Percentiles rank a stretch among this genome's conserved stretches.
These are phyloP conservation scores for Metarhizium rileyi DNA, from an alignment of 2,329 filamentous ascomycete species.

Conservation along the genomic window DNA sequence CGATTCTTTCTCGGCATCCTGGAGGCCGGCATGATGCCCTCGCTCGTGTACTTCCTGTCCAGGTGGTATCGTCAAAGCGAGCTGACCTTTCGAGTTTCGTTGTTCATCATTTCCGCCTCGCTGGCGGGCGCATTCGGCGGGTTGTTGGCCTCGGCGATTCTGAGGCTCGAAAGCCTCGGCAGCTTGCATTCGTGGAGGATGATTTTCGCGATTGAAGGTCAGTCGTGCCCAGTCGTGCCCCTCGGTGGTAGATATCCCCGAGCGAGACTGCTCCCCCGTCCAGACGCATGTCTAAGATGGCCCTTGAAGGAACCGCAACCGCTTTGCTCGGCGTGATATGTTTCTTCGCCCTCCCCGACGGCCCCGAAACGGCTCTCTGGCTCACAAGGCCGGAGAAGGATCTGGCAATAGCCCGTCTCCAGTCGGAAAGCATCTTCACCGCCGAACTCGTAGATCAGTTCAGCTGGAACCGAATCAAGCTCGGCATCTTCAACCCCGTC, in stretches of 20 bases:
- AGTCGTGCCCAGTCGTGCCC: neutral
- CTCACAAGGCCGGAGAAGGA: slow-evolving; percentile 52
- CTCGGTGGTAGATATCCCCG: too few relatives aligned
- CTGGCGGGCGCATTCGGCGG: slow-evolving; percentile 60
- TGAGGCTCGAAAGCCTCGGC: slow-evolving; percentile 48
- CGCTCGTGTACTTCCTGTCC: slow-evolving; percentile 56
- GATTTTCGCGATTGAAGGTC: slow-evolving; percentile 58
- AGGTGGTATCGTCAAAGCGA: slow-evolving; percentile 55
- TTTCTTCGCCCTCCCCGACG: slow-evolving; percentile 55
- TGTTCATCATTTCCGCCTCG: slow-evolving; percentile 58
- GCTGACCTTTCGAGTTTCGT: slow-evolving; percentile 50
- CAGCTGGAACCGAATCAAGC: slow-evolving; percentile 47
- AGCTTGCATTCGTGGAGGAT: slow-evolving; percentile 51
- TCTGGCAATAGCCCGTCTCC: slow-evolving; percentile 52
- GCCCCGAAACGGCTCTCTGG: slow-evolving; percentile 57
- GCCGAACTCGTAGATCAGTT: slow-evolving; percentile 49
- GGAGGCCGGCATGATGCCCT: slow-evolving; percentile 56
- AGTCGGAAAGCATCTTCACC: slow-evolving; percentile 43
- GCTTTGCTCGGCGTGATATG: slow-evolving; percentile 41
- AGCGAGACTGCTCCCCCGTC: neutral
- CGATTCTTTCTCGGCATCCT: slow-evolving; percentile 52
- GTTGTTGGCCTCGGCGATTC: slow-evolving; percentile 50
- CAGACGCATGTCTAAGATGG: neutral
- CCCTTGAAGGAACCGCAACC: slow-evolving; percentile 43
- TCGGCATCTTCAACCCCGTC: slow-evolving; percentile 56